Conservation (phyloP, 257 asterid genomes). For the Cruciata laevipes region DNA sequence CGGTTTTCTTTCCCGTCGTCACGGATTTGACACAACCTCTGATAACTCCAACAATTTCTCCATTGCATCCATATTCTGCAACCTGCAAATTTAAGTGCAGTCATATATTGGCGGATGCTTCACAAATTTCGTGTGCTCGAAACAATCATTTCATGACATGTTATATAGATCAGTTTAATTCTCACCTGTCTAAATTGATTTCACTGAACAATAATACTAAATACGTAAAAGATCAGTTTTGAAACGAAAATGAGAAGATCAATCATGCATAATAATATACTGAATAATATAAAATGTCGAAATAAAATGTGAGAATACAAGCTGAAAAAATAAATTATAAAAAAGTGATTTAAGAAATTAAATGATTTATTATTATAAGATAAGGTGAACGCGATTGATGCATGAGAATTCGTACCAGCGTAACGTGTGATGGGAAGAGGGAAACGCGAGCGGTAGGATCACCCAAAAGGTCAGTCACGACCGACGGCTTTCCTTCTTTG, state of each 20-base stretch:
- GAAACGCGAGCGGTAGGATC: constrained; percentile 74
- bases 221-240: no score
- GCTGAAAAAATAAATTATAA: no score
- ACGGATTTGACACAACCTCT: constrained; percentile 69
- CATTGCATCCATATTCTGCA: constrained; percentile 41
- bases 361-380: no score
- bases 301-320: no score
- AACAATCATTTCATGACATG: not conserved
- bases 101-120: not conserved
- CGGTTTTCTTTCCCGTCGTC: constrained; percentile 37
- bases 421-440: constrained; percentile 44
- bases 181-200: no score
- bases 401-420: constrained; percentile 49
- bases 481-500: constrained; percentile 54
- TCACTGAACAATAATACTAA: no score
- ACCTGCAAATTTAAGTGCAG: constrained; percentile 34
- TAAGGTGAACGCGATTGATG: not conserved
- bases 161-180: no score
- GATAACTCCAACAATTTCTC: constrained; percentile 62
- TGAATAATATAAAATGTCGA: no score
- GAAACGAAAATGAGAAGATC: no score
- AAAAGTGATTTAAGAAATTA: no score
- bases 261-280: no score
- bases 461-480: constrained; percentile 73
- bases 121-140: no score